Conservation (phyloP, 768 basidiomycete species). For the Pleurotus tuber-regium region DNA sequence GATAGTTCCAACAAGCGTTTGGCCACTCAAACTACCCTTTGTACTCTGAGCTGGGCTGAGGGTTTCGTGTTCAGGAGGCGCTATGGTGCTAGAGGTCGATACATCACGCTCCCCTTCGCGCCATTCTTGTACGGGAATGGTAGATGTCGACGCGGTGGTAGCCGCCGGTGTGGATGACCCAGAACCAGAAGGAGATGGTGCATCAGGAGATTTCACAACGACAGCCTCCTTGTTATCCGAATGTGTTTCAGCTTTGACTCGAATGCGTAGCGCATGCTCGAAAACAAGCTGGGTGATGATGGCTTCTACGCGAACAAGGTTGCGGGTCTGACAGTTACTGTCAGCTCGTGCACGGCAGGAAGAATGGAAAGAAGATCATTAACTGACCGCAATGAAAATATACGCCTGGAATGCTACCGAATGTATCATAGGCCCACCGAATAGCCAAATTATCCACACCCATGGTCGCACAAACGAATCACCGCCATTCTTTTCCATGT, state of each 20-base stretch:
- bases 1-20: slow-evolving; percentile 3
- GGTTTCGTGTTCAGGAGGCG: neutral
- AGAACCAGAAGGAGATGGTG: slow-evolving; percentile 3
- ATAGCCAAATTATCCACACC: slow-evolving; percentile 45
- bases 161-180: neutral
- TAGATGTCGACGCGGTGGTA: slow-evolving; percentile 1
- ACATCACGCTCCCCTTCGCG: neutral
- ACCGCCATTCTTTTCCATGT: slow-evolving; percentile 42
- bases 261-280: slow-evolving; percentile 40
- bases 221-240: neutral
- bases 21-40: neutral
- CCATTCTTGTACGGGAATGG: slow-evolving; percentile 2
- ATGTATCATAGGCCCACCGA: slow-evolving; percentile 34
- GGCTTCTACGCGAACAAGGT: slow-evolving; percentile 21
- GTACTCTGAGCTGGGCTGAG: neutral
- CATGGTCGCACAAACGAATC: slow-evolving; percentile 45
- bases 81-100: neutral
- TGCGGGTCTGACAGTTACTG: slow-evolving; percentile 20
- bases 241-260: slow-evolving; percentile 39
- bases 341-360: too few species aligned
- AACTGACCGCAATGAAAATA: slow-evolving; percentile 36
- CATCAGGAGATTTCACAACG: slow-evolving; percentile 1
- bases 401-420: slow-evolving; percentile 43
- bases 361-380: too few species aligned
- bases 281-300: slow-evolving; percentile 23